Conservation (phyloP, 768 basidiomycete genomes). For the Rhizopogon sp. region DNA sequence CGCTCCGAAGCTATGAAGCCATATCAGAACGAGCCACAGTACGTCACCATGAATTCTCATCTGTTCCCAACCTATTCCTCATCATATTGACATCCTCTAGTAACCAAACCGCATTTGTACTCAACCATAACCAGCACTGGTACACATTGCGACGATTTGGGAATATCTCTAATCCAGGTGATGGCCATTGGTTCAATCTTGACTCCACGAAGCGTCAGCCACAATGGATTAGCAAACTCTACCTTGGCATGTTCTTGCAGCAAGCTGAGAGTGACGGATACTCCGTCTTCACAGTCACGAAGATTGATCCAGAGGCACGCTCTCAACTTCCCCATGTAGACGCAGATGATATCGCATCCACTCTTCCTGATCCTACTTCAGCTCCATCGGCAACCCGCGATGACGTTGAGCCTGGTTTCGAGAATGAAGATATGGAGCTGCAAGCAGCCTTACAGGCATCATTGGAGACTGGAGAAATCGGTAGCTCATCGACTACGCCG, state of each 20-base stretch:
- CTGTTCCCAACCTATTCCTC: neutral
- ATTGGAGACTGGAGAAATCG: slow-evolving; percentile 27
- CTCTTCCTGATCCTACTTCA: slow-evolving; percentile 51
- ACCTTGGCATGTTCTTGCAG: slow-evolving; percentile 80
- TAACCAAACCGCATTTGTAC: slow-evolving; percentile 79
- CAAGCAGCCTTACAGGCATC: slow-evolving; percentile 88
- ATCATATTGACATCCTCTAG: slow-evolving; percentile 32
- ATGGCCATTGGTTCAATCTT: slow-evolving; percentile 85
- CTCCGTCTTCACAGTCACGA: slow-evolving; percentile 74
- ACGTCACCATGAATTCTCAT: slow-evolving; percentile 16
- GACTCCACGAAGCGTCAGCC: slow-evolving; percentile 70
- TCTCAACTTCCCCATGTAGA: slow-evolving; percentile 58
- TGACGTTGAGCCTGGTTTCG: slow-evolving; percentile 37
- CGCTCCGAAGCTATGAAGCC: slow-evolving; percentile 75
- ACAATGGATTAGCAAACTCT: slow-evolving; percentile 80
- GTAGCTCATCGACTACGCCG: slow-evolving; percentile 6
- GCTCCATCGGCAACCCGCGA: slow-evolving; percentile 10
- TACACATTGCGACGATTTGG: slow-evolving; percentile 84
- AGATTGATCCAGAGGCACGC: slow-evolving; percentile 49
- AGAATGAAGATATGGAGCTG: slow-evolving; percentile 83
- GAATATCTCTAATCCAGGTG: slow-evolving; percentile 33
- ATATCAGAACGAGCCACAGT: slow-evolving; percentile 78
- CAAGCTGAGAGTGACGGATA: slow-evolving; percentile 86
- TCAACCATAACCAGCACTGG: slow-evolving; percentile 88
- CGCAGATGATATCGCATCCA: slow-evolving; percentile 67